Percentiles rank a stretch among this genome's conserved stretches.
Conservation (phyloP, 169 alveolate species). For the Cryptosporidium andersoni region DNA sequence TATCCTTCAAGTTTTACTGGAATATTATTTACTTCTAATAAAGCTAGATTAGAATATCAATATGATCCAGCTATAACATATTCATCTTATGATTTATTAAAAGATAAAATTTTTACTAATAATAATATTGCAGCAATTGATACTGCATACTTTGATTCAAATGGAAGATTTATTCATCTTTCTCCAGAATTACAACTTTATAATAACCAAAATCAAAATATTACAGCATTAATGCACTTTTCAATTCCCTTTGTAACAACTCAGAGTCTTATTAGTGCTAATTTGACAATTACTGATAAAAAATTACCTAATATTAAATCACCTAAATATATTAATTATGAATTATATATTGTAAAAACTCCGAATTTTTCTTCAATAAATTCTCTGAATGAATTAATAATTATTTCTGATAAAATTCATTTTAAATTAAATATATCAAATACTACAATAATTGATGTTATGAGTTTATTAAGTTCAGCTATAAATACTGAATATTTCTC, state of each 20-base stretch:
- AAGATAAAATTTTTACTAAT: conserved; percentile 3
- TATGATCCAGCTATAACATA: conserved; percentile 48
- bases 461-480: conserved; percentile 11
- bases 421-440: conserved; percentile 24
- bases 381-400: neutral
- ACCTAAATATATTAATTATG: conserved; percentile 12
- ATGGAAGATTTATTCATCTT: conserved; percentile 5
- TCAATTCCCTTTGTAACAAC: conserved; percentile 61
- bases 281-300: conserved; percentile 22
- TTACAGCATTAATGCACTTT: conserved; percentile 44
- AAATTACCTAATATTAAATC: neutral
- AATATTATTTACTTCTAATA: conserved; percentile 34
- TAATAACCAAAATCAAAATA: neutral
- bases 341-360: conserved; percentile 14
- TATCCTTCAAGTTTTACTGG: conserved; percentile 16
- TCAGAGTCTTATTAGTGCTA: conserved; percentile 21
- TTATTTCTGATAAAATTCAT: conserved; percentile 16
- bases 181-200: conserved; percentile 1
- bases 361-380: neutral
- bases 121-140: conserved; percentile 25
- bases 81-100: conserved; percentile 26
- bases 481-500: neutral
- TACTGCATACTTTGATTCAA: conserved; percentile 12
- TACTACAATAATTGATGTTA: conserved; percentile 9
- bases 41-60: conserved; percentile 36